A percentile compares a stretch with the other conserved stretches of the same genome.
phyloP scores from a whole-genome alignment of 768 basidiomycete genomes.

The Sporobolomyces phaffii region DNA sequence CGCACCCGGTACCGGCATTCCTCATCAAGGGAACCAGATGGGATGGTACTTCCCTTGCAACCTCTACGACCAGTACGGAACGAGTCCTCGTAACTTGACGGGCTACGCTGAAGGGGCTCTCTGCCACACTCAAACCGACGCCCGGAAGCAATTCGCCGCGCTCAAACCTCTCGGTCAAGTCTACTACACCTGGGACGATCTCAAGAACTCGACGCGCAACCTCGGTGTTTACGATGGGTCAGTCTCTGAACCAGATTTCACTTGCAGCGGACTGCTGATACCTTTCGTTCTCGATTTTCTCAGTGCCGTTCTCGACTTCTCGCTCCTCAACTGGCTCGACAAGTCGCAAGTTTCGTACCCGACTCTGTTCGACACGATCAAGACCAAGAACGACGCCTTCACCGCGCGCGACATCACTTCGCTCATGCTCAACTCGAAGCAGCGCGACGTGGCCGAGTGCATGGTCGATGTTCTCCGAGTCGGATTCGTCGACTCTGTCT shows the following conservation, averaged over 20 bases:
- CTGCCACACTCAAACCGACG: slow-evolving; percentile 63
- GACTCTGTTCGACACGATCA: slow-evolving; percentile 70
- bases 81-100: slow-evolving; percentile 59
- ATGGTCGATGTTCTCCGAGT: slow-evolving; percentile 77
- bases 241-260: too few relatives aligned
- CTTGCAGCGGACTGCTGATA: slow-evolving; percentile 36
- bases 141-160: slow-evolving; percentile 55
- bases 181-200: slow-evolving; percentile 87
- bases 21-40: slow-evolving; percentile 55
- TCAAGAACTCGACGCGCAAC: slow-evolving; percentile 63
- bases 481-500: slow-evolving; percentile 89
- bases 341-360: slow-evolving; percentile 76
- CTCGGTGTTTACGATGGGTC: slow-evolving; percentile 91
- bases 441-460: slow-evolving; percentile 67
- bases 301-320: slow-evolving; percentile 82
- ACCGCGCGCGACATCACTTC: slow-evolving; percentile 83
- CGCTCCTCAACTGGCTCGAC: slow-evolving; percentile 78
- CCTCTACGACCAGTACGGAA: slow-evolving; percentile 67
- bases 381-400: slow-evolving; percentile 60
- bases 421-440: slow-evolving; percentile 65
- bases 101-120: slow-evolving; percentile 60
- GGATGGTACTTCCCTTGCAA: slow-evolving; percentile 99
- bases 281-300: slow-evolving; percentile 7
- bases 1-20: slow-evolving; percentile 64
- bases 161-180: slow-evolving; percentile 65